These are phyloP conservation scores for Suhomyces kilbournensis DNA, from an alignment of 805 yeast genomes.

Conservation along the genomic window DNA sequence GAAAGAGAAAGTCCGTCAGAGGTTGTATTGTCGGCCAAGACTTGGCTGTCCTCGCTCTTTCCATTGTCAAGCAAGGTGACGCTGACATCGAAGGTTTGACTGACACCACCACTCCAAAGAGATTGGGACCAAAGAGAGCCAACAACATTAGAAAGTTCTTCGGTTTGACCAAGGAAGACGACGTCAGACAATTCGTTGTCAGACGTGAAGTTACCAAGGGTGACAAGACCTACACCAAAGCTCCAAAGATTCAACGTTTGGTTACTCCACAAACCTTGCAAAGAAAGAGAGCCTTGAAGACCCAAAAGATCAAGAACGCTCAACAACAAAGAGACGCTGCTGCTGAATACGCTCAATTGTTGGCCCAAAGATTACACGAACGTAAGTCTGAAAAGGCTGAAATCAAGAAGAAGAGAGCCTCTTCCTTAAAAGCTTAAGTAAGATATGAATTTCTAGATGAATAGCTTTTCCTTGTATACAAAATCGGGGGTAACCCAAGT, in stretches of 20 bases:
- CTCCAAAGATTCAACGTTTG: slow-evolving; percentile 99
- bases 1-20: slow-evolving; percentile 99
- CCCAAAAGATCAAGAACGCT: slow-evolving; percentile 93
- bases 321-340: slow-evolving; percentile 99
- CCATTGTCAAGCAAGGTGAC: slow-evolving; percentile 97
- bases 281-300: slow-evolving; percentile 96
- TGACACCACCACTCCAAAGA: slow-evolving; percentile 92
- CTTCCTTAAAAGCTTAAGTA: slow-evolving; percentile 86
- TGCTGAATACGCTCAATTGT: slow-evolving; percentile 98
- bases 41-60: slow-evolving; percentile 91
- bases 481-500: slow-evolving; percentile 1
- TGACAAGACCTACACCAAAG: slow-evolving; percentile 98
- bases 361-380: slow-evolving; percentile 97
- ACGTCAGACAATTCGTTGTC: slow-evolving; percentile 78
- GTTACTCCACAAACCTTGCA: slow-evolving; percentile 98
- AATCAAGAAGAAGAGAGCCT: slow-evolving; percentile 99
- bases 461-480: slow-evolving; percentile 2
- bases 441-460: slow-evolving; percentile 3
- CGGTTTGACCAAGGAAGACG: slow-evolving; percentile 94
- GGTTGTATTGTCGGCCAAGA: slow-evolving; percentile 98
- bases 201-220: slow-evolving; percentile 98
- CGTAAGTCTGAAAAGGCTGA: slow-evolving; percentile 98
- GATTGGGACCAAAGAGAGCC: slow-evolving; percentile 99
- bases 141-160: slow-evolving; percentile 99
- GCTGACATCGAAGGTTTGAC: slow-evolving; percentile 94